Conservation (phyloP, 805 yeast species). For the Candida schatavii region DNA sequence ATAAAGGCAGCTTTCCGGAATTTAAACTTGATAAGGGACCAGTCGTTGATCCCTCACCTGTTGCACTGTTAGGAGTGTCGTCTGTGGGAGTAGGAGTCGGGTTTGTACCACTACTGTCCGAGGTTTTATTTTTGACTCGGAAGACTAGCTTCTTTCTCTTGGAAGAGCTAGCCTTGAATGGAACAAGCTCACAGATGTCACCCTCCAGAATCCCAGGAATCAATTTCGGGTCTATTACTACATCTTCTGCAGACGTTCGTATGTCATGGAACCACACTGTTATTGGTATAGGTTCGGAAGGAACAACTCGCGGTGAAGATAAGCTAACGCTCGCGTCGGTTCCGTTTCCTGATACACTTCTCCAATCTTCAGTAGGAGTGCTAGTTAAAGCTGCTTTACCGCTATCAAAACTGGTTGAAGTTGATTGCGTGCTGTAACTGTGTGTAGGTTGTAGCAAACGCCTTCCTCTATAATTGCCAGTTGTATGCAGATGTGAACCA, state of each 20-base stretch:
- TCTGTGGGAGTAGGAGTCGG: not conserved
- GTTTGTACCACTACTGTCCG: not conserved
- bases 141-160: conserved; percentile 2
- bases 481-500: not conserved
- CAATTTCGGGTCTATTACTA: conserved; percentile 57
- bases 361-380: too few relatives aligned
- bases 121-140: not conserved
- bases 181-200: conserved; percentile 67
- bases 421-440: too few relatives aligned
- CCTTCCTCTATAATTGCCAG: too few relatives aligned
- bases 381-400: too few relatives aligned
- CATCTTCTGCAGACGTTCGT: conserved; percentile 53
- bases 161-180: conserved; percentile 25
- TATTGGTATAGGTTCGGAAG: conserved; percentile 35
- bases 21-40: conserved; percentile 1
- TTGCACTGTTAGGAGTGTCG: not conserved
- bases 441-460: too few relatives aligned
- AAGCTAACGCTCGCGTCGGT: conserved; percentile 1
- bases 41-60: not conserved
- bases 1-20: conserved; percentile 3
- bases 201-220: conserved; percentile 70
- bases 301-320: not conserved
- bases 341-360: not conserved
- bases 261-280: conserved; percentile 70
- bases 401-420: too few relatives aligned